Evolutionary conservation across 2,329 filamentous ascomycete species (phyloP).

Genomic region (Dendrostoma leiphaemia): DNA sequence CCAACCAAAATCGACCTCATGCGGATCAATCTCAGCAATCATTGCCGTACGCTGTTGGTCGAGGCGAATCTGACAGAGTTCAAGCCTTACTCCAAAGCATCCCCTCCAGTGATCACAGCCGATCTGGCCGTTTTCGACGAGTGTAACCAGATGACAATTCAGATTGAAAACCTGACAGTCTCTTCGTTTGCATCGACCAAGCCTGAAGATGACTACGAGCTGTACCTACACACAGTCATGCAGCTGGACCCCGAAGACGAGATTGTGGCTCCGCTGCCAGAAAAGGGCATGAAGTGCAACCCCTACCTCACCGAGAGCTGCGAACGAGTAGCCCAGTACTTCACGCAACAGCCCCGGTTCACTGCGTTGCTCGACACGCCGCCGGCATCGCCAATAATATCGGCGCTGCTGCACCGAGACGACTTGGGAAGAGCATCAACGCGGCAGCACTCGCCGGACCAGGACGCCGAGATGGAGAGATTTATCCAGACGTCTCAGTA

Average conservation of each 20-base stretch:
- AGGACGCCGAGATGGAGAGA: slow-evolving; percentile 25
- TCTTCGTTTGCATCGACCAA: slow-evolving; percentile 29
- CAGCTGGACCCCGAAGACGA: slow-evolving; percentile 41
- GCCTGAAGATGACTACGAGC: slow-evolving; percentile 31
- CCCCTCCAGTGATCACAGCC: slow-evolving; percentile 30
- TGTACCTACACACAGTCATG: slow-evolving; percentile 33
- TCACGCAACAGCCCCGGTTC: neutral
- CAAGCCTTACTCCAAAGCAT: slow-evolving; percentile 22
- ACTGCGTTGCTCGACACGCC: neutral
- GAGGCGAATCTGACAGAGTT: slow-evolving; percentile 31
- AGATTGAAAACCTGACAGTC: slow-evolving; percentile 32
- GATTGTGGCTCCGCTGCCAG: slow-evolving; percentile 24
- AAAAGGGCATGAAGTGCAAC: neutral
- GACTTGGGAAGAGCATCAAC: no score
- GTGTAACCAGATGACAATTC: slow-evolving; percentile 29
- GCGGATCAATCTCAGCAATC: slow-evolving; percentile 34
- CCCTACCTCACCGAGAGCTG: slow-evolving; percentile 32
- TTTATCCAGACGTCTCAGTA: slow-evolving; percentile 34
- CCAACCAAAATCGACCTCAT: slow-evolving; percentile 33
- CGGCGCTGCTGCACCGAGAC: neutral
- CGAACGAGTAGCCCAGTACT: slow-evolving; percentile 34
- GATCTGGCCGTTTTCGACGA: slow-evolving; percentile 36
- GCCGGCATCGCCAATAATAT: neutral
- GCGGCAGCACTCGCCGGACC: slow-evolving; percentile 20
- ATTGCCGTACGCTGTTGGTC: slow-evolving; percentile 24